Conservation (phyloP, 495 filamentous ascomycete genomes). For the Hypoxylon cercidicola region DNA sequence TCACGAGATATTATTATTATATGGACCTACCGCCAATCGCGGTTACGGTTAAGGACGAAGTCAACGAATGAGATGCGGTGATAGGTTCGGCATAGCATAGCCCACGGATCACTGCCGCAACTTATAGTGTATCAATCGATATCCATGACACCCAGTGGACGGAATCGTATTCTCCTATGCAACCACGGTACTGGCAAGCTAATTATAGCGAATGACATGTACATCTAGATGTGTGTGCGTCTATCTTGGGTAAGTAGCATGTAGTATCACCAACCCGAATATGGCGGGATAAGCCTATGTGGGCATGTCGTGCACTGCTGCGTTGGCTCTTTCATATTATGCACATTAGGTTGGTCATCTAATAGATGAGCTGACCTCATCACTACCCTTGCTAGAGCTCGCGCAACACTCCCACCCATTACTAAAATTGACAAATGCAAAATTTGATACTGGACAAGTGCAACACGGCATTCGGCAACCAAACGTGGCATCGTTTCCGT, state of each 20-base stretch:
- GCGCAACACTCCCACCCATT: constrained; percentile 23
- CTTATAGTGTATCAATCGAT: constrained; percentile 38
- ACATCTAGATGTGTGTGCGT: constrained; percentile 10
- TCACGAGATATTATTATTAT: constrained; percentile 11
- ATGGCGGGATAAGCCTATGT: constrained; percentile 5
- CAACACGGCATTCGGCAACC: not conserved
- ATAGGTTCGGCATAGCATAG: constrained; percentile 23
- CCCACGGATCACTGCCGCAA: constrained; percentile 1
- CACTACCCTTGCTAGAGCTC: constrained; percentile 14
- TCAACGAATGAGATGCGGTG: constrained; percentile 24
- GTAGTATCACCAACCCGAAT: constrained; percentile 1
- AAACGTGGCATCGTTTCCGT: no score
- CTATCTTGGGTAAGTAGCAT: not conserved
- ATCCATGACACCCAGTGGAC: constrained; percentile 3
- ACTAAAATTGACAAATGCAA: constrained; percentile 14
- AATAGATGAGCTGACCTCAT: constrained; percentile 30
- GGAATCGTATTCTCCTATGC: constrained; percentile 6
- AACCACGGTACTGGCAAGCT: not conserved
- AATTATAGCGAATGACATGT: constrained; percentile 8
- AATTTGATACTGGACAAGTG: constrained; percentile 11
- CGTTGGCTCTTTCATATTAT: not conserved
- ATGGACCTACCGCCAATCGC: constrained; percentile 24
- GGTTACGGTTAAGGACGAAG: constrained; percentile 24
- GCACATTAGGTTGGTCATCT: constrained; percentile 17
- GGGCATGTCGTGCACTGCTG: not conserved